phyloP scores from a whole-genome alignment of 345 rosid species.

The Murraya paniculata region DNA sequence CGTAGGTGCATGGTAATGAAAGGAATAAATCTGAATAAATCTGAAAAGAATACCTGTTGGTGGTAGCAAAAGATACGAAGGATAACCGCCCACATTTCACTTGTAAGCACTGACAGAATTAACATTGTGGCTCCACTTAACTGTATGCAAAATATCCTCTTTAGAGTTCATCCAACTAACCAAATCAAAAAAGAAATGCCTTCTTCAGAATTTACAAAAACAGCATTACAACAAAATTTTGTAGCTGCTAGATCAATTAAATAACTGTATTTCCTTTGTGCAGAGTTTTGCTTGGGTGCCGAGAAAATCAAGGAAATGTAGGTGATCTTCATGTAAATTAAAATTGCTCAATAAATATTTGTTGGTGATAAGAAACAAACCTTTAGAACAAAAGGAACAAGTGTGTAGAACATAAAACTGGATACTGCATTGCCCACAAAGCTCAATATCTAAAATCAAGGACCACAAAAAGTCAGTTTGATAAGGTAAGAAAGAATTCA shows the following conservation, averaged over 20 bases:
- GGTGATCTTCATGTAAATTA: not conserved
- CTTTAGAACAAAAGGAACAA: slow-evolving; percentile 48
- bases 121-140: slow-evolving; percentile 58
- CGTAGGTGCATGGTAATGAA: no score
- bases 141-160: slow-evolving; percentile 19
- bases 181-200: not conserved
- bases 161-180: not conserved
- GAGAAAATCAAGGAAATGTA: not conserved
- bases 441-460: slow-evolving; percentile 39
- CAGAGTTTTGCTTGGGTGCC: not conserved
- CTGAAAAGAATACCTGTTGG: slow-evolving; percentile 35
- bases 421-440: slow-evolving; percentile 34
- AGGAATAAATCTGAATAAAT: not conserved
- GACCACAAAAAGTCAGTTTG: not conserved
- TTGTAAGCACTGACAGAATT: slow-evolving; percentile 54
- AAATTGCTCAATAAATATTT: not conserved
- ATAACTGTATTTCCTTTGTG: not conserved
- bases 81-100: slow-evolving; percentile 64
- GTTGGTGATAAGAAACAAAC: slow-evolving; percentile 19
- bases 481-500: not conserved
- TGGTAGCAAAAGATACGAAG: slow-evolving; percentile 43
- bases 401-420: slow-evolving; percentile 37
- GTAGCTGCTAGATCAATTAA: not conserved
- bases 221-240: not conserved
- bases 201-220: not conserved